Evolutionary conservation across 306 rosid genomes (phyloP), one percentile per base, ranked within the genome.

Genomic region (Prunus padus): DNA sequence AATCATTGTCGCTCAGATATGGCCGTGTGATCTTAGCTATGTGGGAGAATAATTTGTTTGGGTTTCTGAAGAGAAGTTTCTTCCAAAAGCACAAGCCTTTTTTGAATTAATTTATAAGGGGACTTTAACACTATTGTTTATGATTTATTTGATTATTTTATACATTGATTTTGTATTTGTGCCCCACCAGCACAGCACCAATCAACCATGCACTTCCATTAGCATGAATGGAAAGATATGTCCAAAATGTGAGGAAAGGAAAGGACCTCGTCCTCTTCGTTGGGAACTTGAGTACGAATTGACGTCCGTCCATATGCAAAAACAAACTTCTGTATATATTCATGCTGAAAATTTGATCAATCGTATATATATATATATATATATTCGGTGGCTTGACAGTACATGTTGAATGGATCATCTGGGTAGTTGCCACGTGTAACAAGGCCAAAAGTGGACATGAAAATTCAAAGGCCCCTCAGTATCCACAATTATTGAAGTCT

Each of bases 31-130:
- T 33, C 4, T 37, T 56, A 44, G 28, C 25, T 16, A 19, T 26
- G 60, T 45, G 76, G 62, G 40, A 65, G 64, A 81, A 76, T 81
- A 65, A 45, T 64, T 7, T 64, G 69, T 56, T 56, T 70, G 31
- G 13, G n/a, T 55, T 8, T 57, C 8, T 50, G 33, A 49, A 11
- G 51, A 65, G 46, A 80, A 74, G 79, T 51, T 67, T 67, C 70
- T 67, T 44, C 23, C 51, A 31, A 70, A 54, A 44, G 40, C 64
- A n/a, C 45, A 14, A 64, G 19, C 31, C 19, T 77, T 62, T 51
- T 47, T 64, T 30, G 61, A 15, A 30, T 40, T 2, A 10, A 22
- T 54, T 72, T 10, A 23, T 20, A 11, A 18, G 30, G 40, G 25
- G 14, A 14, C 55, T 47, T 6, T 7, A 22, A 31, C 1, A 4